A percentile compares a stretch with the other conserved stretches of the same genome.
These are phyloP conservation scores for Sporothrix phasma DNA, from an alignment of 2,329 filamentous ascomycete species.

Conservation along the genomic window DNA sequence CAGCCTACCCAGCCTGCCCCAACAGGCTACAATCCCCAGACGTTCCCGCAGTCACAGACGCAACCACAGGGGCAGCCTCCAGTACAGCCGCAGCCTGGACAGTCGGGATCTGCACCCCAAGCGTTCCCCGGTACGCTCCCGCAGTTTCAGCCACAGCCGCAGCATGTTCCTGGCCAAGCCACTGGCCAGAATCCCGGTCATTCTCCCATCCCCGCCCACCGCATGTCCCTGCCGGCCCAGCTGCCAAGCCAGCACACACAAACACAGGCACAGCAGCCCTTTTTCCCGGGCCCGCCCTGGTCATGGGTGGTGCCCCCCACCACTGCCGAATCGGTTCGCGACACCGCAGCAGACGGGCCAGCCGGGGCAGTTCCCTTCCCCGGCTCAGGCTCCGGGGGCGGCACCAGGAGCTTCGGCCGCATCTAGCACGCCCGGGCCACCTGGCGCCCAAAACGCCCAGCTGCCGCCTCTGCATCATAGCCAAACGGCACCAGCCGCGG, in stretches of 20 bases:
- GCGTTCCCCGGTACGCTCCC: not conserved
- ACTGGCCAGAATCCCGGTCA: not conserved
- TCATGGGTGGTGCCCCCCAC: conserved; percentile 5
- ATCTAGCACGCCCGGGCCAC: not conserved
- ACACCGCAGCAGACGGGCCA: not conserved
- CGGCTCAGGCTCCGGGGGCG: not conserved
- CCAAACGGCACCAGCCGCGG: not conserved
- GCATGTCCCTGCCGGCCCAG: conserved; percentile 8
- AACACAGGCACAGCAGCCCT: conserved; percentile 7
- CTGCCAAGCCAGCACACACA: not conserved
- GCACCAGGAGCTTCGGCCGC: not conserved
- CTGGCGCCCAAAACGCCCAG: not conserved
- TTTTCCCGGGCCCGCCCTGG: conserved; percentile 4
- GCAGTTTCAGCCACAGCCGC: not conserved
- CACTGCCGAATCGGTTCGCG: not conserved
- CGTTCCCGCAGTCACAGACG: not conserved
- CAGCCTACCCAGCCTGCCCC: not conserved
- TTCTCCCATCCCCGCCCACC: not conserved
- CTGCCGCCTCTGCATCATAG: not conserved
- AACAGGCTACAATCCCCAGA: not conserved
- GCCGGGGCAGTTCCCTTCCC: not conserved
- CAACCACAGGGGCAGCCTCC: not conserved
- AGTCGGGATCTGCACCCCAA: not conserved
- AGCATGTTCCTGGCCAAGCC: not conserved
- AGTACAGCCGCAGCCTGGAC: not conserved